Base-by-base conservation (phyloP, 352 stramenopile species). In the Hyaloperonospora brassicae region DNA sequence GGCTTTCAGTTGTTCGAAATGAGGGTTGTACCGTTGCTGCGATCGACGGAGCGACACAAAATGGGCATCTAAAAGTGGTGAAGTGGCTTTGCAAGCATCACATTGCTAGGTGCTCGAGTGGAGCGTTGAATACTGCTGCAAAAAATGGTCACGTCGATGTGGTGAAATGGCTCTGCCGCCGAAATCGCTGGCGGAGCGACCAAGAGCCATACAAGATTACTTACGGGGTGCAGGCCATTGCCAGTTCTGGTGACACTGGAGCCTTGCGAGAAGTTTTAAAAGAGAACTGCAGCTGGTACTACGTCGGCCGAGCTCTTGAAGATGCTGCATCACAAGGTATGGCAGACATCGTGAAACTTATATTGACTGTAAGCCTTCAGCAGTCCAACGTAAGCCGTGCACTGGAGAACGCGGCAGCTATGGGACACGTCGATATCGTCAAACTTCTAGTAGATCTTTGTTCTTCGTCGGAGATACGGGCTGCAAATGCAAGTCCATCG, bases 61-160 rank as follows among this genome's bases (percentile, higher is more conserved):
- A 67, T 12, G 59, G 59, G 22, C 59, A 67, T 31, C 31, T 63
- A 9, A 55, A 59, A 44, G 31, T 67, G 1, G 59, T 67, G 0
- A 62, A 59, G 34, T 67, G 59, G 59, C 50, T 67, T n/a, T 55
- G 34, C 7, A 23, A 41, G 38, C 59, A 63, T 38, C 63, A 57
- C 40, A 39, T 63, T 17, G 24, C 21, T 14, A 12, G 55, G 21
- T 67, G 55, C 35, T 67, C 59, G 6, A 63, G 50, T 53, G 21
- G 14, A n/a, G 59, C 49, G n/a, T 53, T 67, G 35, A 67, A 67
- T 17, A 38, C 41, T 5, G 55, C 54, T 30, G 59, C 59, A 11
- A 55, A 50, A 31, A 65, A 55, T 45, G 50, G 60, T 12, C 55
- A 68, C 21, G 45, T 56, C 8, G 50, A 68, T 5, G 45, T 68